Evolutionary conservation across 2,329 filamentous ascomycete species (phyloP), one percentile per base, ranked within the genome.

Genomic region (Phaeosphaeriaceae sp.): DNA sequence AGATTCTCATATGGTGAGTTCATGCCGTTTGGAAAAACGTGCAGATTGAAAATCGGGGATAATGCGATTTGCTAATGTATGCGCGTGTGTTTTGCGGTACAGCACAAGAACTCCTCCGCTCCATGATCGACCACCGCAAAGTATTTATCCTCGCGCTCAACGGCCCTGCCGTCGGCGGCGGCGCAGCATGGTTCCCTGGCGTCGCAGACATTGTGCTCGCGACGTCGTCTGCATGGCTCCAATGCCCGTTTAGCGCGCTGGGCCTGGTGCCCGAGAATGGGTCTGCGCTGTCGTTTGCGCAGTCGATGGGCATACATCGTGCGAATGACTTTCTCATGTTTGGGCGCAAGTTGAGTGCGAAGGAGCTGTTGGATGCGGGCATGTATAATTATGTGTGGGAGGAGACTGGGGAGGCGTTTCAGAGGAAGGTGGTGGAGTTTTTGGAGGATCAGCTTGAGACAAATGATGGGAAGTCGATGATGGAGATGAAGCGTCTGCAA

Each of bases 281-380:
- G 0, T 77, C 75, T 0, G 76, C 78, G 0, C 64, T 76, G 17
- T 75, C 70, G 11, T 76, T 81, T 48, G 70, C 77, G 0, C 76
- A 80, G 54, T 71, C 70, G 35, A 79, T 81, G 41, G 79, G 79
- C 20, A 74, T 79, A 4, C 79, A 79, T 52, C 77, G 79, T 38
- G 71, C 79, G 1, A 81, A 81, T 54, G 79, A 81, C 55, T 78
- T 81, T 51, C 67, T 81, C 13, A 80, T 81, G 77, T 79, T 81
- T 49, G 79, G 79, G 3, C 69, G 75, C 15, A 78, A 80, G 40
- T 44, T 80, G 2, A 67, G 63, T 1, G 75, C 73, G 1, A 55
- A 76, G 21, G 79, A 81, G 49, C 61, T 79, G 11, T 64, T 77
- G 47, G 60, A 70, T 3, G 75, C 69, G 37, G 79, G 79, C 0